These are phyloP conservation scores for Yarrowia osloensis DNA, from an alignment of 805 yeast species.

Conservation along the genomic window DNA sequence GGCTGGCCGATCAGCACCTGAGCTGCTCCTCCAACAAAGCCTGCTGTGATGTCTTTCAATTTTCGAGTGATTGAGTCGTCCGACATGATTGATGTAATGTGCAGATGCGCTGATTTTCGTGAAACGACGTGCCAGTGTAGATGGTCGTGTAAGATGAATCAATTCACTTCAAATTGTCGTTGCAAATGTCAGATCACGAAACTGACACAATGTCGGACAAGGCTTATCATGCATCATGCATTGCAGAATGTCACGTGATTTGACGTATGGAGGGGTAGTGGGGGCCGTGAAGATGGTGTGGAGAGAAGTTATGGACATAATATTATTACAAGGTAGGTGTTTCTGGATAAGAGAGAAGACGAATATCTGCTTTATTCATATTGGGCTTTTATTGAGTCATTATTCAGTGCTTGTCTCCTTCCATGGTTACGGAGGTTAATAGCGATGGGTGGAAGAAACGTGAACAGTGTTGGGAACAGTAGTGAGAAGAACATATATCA, in stretches of 20 bases:
- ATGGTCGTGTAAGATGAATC: no score
- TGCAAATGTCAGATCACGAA: background rate
- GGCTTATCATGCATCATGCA: conserved; percentile 25
- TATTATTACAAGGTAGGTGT: no score
- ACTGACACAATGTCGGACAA: background rate
- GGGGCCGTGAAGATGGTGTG: no score
- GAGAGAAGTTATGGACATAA: no score
- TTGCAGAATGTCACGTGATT: conserved; percentile 29
- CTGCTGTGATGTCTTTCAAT: conserved; percentile 55
- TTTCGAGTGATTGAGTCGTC: conserved; percentile 47
- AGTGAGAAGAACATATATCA: no score
- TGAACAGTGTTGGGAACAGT: no score
- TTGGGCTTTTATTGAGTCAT: background rate
- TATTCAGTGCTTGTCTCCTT: background rate
- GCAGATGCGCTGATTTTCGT: background rate
- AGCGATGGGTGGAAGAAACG: background rate
- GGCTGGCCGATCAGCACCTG: conserved; percentile 65
- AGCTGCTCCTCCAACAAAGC: conserved; percentile 57
- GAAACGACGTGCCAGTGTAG: background rate
- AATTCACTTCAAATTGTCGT: background rate
- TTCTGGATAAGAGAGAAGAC: no score
- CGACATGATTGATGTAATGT: background rate
- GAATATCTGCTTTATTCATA: no score
- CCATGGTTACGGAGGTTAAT: background rate
- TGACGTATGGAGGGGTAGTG: background rate